Percentiles rank a stretch among this genome's conserved stretches.
phyloP scores from a whole-genome alignment of 805 yeast species.

The Yamadazyma laniorum region DNA sequence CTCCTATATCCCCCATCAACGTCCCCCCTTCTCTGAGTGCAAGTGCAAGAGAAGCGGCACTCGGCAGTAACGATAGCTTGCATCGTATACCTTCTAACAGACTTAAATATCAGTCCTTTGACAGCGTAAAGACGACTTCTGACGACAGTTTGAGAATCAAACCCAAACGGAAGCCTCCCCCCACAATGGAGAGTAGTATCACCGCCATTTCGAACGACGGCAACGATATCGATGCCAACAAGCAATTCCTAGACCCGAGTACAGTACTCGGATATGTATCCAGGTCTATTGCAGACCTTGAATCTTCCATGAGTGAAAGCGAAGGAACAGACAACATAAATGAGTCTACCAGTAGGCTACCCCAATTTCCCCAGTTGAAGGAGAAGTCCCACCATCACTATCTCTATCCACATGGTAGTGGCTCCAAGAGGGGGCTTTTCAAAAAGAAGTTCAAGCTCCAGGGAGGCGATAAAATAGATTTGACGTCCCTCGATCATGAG shows the following conservation, averaged over 20 bases:
- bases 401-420: constrained; percentile 29
- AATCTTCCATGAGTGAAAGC: constrained; percentile 7
- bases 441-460: constrained; percentile 20
- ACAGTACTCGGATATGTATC: constrained; percentile 2
- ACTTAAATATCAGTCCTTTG: constrained; percentile 13
- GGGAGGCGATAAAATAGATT: constrained; percentile 13
- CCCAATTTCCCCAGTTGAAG: constrained; percentile 33
- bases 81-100: constrained; percentile 3
- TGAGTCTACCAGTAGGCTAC: constrained; percentile 20
- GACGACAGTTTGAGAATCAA: constrained; percentile 11
- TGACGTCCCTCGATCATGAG: constrained; percentile 15
- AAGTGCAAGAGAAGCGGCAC: constrained; percentile 24
- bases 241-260: constrained; percentile 1
- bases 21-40: constrained; percentile 31
- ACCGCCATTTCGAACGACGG: background rate
- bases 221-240: background rate
- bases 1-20: constrained; percentile 22
- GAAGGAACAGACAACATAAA: background rate
- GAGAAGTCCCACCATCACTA: constrained; percentile 16
- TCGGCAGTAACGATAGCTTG: constrained; percentile 22
- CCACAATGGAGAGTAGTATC: constrained; percentile 7
- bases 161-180: constrained; percentile 31
- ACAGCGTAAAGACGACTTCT: constrained; percentile 10
- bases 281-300: constrained; percentile 14
- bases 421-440: constrained; percentile 17